These are phyloP conservation scores for Lepidium africanum DNA, from an alignment of 345 rosid genomes.

Conservation along the genomic window DNA sequence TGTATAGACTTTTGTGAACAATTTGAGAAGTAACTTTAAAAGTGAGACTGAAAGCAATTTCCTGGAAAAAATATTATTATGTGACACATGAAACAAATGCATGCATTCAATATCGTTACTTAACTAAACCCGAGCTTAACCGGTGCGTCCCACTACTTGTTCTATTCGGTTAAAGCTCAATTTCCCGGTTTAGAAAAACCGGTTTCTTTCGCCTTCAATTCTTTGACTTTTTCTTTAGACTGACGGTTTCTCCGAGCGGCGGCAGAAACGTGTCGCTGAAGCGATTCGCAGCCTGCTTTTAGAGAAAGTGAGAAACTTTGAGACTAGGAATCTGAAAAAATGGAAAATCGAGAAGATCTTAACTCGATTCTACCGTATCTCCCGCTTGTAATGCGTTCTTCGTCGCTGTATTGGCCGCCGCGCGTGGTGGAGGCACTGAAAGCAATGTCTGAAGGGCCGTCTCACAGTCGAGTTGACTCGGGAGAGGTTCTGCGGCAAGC, in stretches of 20 bases:
- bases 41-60: no score
- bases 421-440: constrained; percentile 51
- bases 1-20: no score
- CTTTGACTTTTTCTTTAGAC: background rate
- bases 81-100: background rate
- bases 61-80: no score
- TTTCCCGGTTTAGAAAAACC: background rate
- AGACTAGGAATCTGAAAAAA: constrained; percentile 12
- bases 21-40: no score
- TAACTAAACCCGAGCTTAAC: background rate
- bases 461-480: constrained; percentile 48
- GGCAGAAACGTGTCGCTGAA: constrained; percentile 5
- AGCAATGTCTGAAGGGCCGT: constrained; percentile 56
- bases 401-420: constrained; percentile 60
- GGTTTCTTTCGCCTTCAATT: background rate
- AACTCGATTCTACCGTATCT: constrained; percentile 47
- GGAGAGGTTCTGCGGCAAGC: constrained; percentile 55
- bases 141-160: background rate
- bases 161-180: background rate
- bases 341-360: constrained; percentile 54
- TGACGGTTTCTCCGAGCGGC: background rate
- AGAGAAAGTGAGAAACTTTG: background rate
- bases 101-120: background rate
- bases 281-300: background rate
- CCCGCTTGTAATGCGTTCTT: constrained; percentile 43